Evolutionary conservation across 177 flowering plant species (phyloP).

Genomic region (Tripterygium wilfordii): DNA sequence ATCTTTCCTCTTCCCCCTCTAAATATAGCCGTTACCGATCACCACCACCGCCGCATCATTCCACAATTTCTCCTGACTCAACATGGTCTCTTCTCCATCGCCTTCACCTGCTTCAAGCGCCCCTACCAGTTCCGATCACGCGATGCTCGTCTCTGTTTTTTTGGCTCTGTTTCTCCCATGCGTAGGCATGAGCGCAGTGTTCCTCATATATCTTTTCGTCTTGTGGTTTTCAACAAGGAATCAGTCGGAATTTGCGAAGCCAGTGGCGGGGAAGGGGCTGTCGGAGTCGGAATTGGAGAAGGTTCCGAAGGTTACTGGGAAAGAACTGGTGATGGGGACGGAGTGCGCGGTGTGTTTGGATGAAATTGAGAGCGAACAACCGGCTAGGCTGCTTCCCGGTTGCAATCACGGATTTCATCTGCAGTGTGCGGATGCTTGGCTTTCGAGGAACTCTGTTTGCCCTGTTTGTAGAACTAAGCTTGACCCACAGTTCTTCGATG

Average conservation of each 20-base stretch:
- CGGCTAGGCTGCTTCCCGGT: slow-evolving; percentile 54
- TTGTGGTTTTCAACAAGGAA: slow-evolving; percentile 36
- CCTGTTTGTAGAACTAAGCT: slow-evolving; percentile 56
- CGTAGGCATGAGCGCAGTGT: slow-evolving; percentile 46
- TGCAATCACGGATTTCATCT: slow-evolving; percentile 73
- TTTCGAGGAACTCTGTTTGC: slow-evolving; percentile 47
- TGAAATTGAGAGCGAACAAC: slow-evolving; percentile 40
- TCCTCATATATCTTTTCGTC: slow-evolving; percentile 45
- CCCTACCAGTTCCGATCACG: not conserved
- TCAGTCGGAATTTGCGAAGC: slow-evolving; percentile 10
- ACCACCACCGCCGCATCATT: slow-evolving; percentile 1
- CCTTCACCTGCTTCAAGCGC: not conserved
- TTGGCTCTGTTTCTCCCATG: slow-evolving; percentile 57
- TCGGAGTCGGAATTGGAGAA: slow-evolving; percentile 49
- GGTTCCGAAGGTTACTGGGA: slow-evolving; percentile 45
- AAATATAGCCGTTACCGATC: too few relatives aligned
- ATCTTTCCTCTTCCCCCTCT: too few relatives aligned
- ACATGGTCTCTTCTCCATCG: slow-evolving; percentile 10
- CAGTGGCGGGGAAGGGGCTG: slow-evolving; percentile 25
- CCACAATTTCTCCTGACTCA: not conserved
- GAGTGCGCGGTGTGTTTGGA: slow-evolving; percentile 76
- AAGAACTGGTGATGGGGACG: slow-evolving; percentile 36
- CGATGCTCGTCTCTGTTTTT: slow-evolving; percentile 40
- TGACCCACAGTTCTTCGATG: slow-evolving; percentile 20
- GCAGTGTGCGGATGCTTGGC: slow-evolving; percentile 65